Conservation (phyloP, 108 stramenopile genomes). For the Nitzschia sp. region DNA sequence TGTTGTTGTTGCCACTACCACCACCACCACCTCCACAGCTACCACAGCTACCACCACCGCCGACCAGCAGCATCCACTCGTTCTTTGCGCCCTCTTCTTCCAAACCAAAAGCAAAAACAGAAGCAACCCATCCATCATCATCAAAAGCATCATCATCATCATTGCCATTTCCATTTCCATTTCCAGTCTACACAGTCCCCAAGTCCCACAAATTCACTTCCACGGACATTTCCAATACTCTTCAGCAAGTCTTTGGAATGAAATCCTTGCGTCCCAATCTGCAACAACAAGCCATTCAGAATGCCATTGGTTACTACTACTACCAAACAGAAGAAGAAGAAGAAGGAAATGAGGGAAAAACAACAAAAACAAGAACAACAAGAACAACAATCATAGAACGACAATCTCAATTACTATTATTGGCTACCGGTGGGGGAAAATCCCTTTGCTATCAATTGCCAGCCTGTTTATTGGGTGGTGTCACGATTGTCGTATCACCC, state of each 20-base stretch:
- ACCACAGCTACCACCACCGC: background rate
- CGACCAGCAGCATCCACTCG: background rate
- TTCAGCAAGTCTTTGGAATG: conserved; percentile 54
- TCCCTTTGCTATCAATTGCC: conserved; percentile 94
- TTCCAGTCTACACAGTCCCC: background rate
- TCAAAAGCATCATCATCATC: too few relatives aligned
- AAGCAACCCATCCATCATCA: too few relatives aligned
- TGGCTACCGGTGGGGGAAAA: conserved; percentile 97
- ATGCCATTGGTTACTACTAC: too few relatives aligned
- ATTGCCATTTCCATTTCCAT: too few relatives aligned
- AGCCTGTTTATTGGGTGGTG: conserved; percentile 73
- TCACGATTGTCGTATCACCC: conserved; percentile 95
- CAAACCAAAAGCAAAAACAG: background rate
- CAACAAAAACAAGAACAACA: too few relatives aligned
- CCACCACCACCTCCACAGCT: conserved; percentile 2
- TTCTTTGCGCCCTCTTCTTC: background rate
- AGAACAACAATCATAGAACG: too few relatives aligned
- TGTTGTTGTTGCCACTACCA: too few relatives aligned
- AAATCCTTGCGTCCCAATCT: conserved; percentile 47
- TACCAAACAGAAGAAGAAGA: too few relatives aligned
- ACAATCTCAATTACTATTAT: conserved; percentile 73
- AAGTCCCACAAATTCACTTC: conserved; percentile 5
- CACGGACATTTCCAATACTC: conserved; percentile 3
- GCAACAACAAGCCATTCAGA: conserved; percentile 60
- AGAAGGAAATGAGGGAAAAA: too few relatives aligned